Evolutionary conservation across 768 basidiomycete genomes (phyloP), one percentile per base, ranked within the genome.

Genomic region (Leccinum uliginosum): DNA sequence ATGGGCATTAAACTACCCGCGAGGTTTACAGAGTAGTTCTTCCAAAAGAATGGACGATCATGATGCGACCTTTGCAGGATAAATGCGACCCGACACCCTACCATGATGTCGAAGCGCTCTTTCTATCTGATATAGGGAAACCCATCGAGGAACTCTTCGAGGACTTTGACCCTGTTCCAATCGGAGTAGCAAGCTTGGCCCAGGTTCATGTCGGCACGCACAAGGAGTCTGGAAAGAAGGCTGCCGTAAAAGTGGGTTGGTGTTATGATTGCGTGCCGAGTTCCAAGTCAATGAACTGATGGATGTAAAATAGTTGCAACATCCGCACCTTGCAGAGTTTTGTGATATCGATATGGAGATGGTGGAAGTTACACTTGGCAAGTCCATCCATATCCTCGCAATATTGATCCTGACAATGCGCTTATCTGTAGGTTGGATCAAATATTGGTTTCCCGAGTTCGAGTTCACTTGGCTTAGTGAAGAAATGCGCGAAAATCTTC

Each of bases 131-230:
- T 69, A 87, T 93, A 71, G 92, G 89, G 7, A 68, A 73, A 38
- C 76, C 83, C 0, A 80, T 97, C 35, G 75, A 79, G 2, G 87
- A 90, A 19, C 71, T 93, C 30, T 98, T 98, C 65, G 83, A 84
- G 12, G 83, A 92, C 58, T 96, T 98, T 67, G 85, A 97, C 62
- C 84, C 85, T 5, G 75, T 78, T 17, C 97, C 97, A 7, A 91
- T 98, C 46, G 97, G 97, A 3, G 93, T 98, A 15, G 97, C 97
- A 12, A 96, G 93, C 65, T 74, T 98, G 35, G 97, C 97, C 6
- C 97, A 99, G 72, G 97, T 98, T 15, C 97, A 98, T 71, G 81
- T 88, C 19, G 97, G 86, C 4, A 81, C 73, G 14, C 85, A 91
- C 59, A 81, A 82, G 51, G 76, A 82, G 49, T 85, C 87, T 5